Evolutionary conservation across 257 asterid species (phyloP).

Genomic region (Rhazya stricta): DNA sequence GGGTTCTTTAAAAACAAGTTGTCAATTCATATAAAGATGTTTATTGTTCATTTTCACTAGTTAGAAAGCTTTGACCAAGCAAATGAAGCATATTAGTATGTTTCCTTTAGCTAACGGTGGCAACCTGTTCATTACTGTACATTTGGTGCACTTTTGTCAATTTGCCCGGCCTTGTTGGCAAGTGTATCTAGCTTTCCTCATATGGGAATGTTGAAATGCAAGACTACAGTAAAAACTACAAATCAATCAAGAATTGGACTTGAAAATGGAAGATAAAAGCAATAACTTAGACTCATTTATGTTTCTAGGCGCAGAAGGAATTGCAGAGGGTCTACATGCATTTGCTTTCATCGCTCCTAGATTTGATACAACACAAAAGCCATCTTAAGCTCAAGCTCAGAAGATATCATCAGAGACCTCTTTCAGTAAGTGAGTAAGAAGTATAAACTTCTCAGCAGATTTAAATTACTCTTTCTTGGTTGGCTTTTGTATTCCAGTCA

Average conservation of each 20-base stretch:
- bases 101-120: not conserved
- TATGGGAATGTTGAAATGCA: too few relatives aligned
- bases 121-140: not conserved
- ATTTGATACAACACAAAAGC: not conserved
- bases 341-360: constrained; percentile 9
- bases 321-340: constrained; percentile 1
- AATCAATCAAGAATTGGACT: not conserved
- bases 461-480: not conserved
- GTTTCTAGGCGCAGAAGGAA: not conserved
- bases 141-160: not conserved
- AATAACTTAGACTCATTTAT: not conserved
- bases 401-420: constrained; percentile 12
- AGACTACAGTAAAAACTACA: too few relatives aligned
- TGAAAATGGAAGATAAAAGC: not conserved
- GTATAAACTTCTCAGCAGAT: not conserved
- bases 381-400: constrained; percentile 10
- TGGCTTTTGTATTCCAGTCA: not conserved
- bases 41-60: not conserved
- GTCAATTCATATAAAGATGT: too few relatives aligned
- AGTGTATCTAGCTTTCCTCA: not conserved
- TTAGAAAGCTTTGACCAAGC: not conserved
- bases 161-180: not conserved
- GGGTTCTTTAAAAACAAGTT: not conserved
- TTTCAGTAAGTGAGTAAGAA: not conserved
- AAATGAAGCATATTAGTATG: not conserved